A percentile compares a stretch with the other conserved stretches of the same genome.
Conservation (phyloP, 2,329 filamentous ascomycete genomes). For the Fusarium buxicola region DNA sequence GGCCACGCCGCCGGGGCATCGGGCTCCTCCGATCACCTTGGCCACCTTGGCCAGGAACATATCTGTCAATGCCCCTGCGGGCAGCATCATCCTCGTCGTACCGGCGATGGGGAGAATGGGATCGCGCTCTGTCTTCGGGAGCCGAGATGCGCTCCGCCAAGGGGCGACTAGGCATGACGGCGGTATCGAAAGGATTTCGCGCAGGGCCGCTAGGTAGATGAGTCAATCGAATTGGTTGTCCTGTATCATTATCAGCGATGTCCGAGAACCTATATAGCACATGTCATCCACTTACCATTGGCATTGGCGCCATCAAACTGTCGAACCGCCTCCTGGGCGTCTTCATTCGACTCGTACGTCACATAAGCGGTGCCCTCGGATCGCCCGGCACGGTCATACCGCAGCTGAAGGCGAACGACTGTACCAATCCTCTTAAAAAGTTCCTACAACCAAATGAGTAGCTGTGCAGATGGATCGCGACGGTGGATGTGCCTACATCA, state of each 20-base stretch:
- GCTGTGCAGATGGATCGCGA: not conserved
- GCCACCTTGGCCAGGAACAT: slow-evolving; percentile 72
- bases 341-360: slow-evolving; percentile 76
- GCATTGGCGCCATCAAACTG: slow-evolving; percentile 93
- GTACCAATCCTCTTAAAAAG: slow-evolving; percentile 84
- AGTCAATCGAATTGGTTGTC: slow-evolving; percentile 82
- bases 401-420: slow-evolving; percentile 74
- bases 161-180: slow-evolving; percentile 66
- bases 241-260: slow-evolving; percentile 51
- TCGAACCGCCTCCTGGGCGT: slow-evolving; percentile 79
- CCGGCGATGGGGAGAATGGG: slow-evolving; percentile 61
- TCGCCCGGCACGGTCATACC: slow-evolving; percentile 89
- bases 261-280: not conserved
- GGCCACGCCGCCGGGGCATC: slow-evolving; percentile 60
- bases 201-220: slow-evolving; percentile 66
- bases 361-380: slow-evolving; percentile 88
- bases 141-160: slow-evolving; percentile 71
- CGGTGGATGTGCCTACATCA: slow-evolving; percentile 63
- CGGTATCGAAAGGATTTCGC: slow-evolving; percentile 68
- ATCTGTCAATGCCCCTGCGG: slow-evolving; percentile 80
- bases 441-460: slow-evolving; percentile 65
- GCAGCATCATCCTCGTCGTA: slow-evolving; percentile 67
- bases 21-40: slow-evolving; percentile 66
- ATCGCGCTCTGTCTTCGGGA: slow-evolving; percentile 71
- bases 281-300: slow-evolving; percentile 65